Conservation (phyloP, 371 early-diverging fungal species). For the Apophysomyces elegans region DNA sequence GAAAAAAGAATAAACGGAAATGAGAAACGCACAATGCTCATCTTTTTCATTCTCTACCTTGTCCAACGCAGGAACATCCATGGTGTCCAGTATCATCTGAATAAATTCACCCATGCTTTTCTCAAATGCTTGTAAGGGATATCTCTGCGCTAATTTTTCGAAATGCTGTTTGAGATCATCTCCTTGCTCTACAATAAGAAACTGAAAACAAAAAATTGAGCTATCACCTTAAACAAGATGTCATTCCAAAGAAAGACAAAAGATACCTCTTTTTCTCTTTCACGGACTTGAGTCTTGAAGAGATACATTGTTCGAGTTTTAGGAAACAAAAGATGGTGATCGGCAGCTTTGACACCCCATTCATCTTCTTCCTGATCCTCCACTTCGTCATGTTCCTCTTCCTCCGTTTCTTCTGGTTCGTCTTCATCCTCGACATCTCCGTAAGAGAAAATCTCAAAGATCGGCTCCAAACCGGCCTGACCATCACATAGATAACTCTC, state of each 20-base stretch:
- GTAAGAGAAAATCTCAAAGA: constrained; percentile 64
- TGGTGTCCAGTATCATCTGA: constrained; percentile 47
- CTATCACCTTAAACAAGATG: background rate
- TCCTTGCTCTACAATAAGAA: constrained; percentile 41
- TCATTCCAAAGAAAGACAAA: background rate
- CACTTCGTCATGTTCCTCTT: constrained; percentile 23
- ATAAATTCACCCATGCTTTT: constrained; percentile 52
- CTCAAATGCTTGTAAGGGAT: constrained; percentile 54
- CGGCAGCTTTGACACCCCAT: constrained; percentile 51
- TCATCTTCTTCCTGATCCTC: constrained; percentile 34
- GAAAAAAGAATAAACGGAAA: background rate
- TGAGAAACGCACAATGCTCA: no score
- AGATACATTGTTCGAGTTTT: constrained; percentile 56
- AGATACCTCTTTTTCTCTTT: constrained; percentile 54
- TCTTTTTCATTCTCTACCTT: constrained; percentile 32
- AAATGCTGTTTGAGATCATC: constrained; percentile 51
- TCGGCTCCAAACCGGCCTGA: constrained; percentile 53
- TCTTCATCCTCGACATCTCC: constrained; percentile 62
- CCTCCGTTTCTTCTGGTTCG: constrained; percentile 37
- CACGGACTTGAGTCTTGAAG: constrained; percentile 50
- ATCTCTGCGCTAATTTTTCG: constrained; percentile 50
- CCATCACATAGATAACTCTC: constrained; percentile 65
- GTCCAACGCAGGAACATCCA: constrained; percentile 46
- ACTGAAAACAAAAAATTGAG: constrained; percentile 26
- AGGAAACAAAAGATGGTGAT: constrained; percentile 53